Base-by-base conservation (phyloP, 805 yeast species). In the Maudiozyma pseudohumilis region DNA sequence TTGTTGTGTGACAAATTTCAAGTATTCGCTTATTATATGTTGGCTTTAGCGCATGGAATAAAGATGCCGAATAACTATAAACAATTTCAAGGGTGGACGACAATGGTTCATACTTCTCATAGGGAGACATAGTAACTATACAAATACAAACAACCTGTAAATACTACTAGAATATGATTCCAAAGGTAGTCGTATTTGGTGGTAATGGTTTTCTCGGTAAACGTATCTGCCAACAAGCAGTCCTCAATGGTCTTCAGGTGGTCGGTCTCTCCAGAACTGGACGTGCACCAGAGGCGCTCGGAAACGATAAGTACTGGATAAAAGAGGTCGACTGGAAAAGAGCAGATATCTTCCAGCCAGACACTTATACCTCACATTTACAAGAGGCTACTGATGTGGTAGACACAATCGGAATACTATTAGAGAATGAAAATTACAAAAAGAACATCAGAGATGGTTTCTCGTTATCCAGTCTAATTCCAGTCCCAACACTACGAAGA, bases 141-240 rank as follows among this genome's bases (percentile, higher is more conserved):
- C n/a, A n/a, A n/a, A n/a, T n/a, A n/a, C n/a, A n/a, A n/a, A n/a
- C n/a, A n/a, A n/a, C n/a, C n/a, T n/a, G n/a, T n/a, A n/a, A n/a
- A n/a, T n/a, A n/a, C n/a, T n/a, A 27, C 7, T 27, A 8, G n/a
- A 10, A 8, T 27, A 44, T 41, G 49, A 27, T 29, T 9, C 21
- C 44, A 12, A 66, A 61, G 32, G 45, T 74, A 3, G 74, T 84
- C 3, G 84, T 87, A 0, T 75, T 87, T 50, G 97, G 97, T 13
- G 96, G 96, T 1, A 76, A 74, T 46, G 96, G 96, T 7, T 84
- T 84, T 53, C 57, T 88, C 41, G 87, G 95, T 10, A 68, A 65
- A 40, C 63, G 77, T 24, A 76, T 88, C 7, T 83, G 94, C 52
- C 79, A 78, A 52, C 68, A 69, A 2, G 94, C 81, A 0, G 58